Conservation (phyloP, 2,329 filamentous ascomycete genomes). For the Elsinoe australis region DNA sequence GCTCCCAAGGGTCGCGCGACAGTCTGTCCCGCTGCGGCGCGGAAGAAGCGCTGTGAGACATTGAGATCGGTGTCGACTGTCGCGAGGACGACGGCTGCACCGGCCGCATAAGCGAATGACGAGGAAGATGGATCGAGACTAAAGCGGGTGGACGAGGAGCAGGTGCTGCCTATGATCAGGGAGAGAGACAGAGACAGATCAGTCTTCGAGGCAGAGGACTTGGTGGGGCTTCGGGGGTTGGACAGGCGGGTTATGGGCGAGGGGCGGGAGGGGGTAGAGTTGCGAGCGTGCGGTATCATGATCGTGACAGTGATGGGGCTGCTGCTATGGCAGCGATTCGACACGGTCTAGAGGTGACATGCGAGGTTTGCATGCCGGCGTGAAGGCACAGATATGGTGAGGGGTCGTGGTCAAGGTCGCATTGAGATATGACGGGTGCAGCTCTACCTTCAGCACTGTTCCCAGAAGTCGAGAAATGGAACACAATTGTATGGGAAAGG, state of each 20-base stretch:
- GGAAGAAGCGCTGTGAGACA: constrained; percentile 77
- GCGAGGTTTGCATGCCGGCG: not conserved
- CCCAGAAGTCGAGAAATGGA: not conserved
- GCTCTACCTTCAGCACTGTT: too few relatives aligned
- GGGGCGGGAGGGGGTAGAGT: constrained; percentile 58
- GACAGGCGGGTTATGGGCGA: constrained; percentile 58
- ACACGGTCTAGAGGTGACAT: constrained; percentile 20
- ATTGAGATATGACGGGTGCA: too few relatives aligned
- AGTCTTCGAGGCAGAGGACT: constrained; percentile 37
- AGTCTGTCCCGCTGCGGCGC: constrained; percentile 45
- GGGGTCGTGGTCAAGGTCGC: too few relatives aligned
- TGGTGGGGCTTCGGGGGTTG: constrained; percentile 56
- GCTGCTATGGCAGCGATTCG: not conserved
- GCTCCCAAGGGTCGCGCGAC: not conserved
- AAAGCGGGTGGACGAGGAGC: constrained; percentile 75
- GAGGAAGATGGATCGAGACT: constrained; percentile 64
- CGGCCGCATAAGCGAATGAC: constrained; percentile 82
- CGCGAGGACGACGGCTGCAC: constrained; percentile 86
- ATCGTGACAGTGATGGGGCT: constrained; percentile 19
- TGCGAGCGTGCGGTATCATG: constrained; percentile 36
- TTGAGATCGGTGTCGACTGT: constrained; percentile 60
- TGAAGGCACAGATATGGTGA: too few relatives aligned
- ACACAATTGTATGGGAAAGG: not conserved
- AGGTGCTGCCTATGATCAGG: constrained; percentile 86
- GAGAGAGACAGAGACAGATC: constrained; percentile 56